phyloP scores from a whole-genome alignment of 208 protist genomes.

The Crithidia acanthocephali region DNA sequence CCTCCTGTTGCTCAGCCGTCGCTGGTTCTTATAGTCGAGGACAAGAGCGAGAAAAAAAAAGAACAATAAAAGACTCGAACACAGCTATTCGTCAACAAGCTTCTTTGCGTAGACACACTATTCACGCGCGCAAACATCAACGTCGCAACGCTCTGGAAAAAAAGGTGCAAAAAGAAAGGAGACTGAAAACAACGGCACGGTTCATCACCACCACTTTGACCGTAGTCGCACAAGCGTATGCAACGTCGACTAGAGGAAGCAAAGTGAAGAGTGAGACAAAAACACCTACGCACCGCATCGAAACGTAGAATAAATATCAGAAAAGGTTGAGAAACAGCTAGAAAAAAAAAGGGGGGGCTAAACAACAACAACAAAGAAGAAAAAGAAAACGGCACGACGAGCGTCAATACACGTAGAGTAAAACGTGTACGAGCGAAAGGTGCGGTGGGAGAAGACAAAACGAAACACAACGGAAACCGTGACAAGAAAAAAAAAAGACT shows the following conservation, averaged over 20 bases:
- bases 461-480: too few species aligned
- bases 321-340: background rate
- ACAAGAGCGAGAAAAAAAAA: background rate
- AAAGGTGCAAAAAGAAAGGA: background rate
- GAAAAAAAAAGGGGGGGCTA: background rate
- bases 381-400: background rate
- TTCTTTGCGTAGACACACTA: background rate
- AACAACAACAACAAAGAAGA: background rate
- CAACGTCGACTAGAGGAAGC: too few species aligned
- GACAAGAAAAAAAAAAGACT: too few species aligned
- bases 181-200: too few species aligned
- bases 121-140: background rate
- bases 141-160: background rate
- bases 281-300: too few species aligned
- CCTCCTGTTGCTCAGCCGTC: background rate
- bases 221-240: too few species aligned
- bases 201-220: too few species aligned
- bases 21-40: background rate
- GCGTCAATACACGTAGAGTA: background rate
- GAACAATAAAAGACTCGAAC: background rate
- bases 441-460: background rate
- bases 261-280: too few species aligned
- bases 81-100: background rate
- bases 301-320: constrained; percentile 14
- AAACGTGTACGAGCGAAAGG: background rate